Percentiles rank a stretch among this genome's conserved stretches.
phyloP scores from a whole-genome alignment of 2,329 filamentous ascomycete species.

The Tolypocladium ovalisporum region DNA sequence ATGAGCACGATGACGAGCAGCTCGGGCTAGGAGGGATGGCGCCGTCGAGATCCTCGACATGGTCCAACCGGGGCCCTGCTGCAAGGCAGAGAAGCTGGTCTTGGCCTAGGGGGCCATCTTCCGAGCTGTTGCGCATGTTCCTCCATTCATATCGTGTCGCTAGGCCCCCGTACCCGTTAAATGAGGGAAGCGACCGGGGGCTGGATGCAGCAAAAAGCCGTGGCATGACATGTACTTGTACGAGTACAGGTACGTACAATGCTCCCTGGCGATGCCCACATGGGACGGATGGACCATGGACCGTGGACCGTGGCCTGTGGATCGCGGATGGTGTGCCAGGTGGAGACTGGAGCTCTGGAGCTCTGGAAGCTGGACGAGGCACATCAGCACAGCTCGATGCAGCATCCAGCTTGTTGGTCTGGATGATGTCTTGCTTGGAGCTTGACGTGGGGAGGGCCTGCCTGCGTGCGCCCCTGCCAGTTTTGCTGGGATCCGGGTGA shows the following conservation, averaged over 20 bases:
- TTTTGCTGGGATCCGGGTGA: background rate
- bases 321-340: background rate
- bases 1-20: conserved; percentile 3
- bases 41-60: background rate
- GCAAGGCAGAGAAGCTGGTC: background rate
- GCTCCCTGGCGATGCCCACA: background rate
- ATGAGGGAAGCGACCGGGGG: conserved; percentile 1
- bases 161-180: background rate
- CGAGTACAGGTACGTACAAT: background rate
- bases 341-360: background rate
- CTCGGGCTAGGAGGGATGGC: background rate
- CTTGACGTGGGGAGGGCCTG: background rate
- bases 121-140: background rate
- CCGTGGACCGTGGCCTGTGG: background rate
- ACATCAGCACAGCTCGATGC: background rate
- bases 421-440: conserved; percentile 1
- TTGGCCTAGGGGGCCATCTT: conserved; percentile 1
- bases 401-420: background rate
- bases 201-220: background rate
- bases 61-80: background rate
- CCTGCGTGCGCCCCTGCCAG: background rate
- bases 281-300: background rate
- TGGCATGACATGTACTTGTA: conserved; percentile 1
- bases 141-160: background rate
- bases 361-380: background rate